These are phyloP conservation scores for Leccinum variabile DNA, from an alignment of 1,284 basidiomycete species.

Conservation along the genomic window DNA sequence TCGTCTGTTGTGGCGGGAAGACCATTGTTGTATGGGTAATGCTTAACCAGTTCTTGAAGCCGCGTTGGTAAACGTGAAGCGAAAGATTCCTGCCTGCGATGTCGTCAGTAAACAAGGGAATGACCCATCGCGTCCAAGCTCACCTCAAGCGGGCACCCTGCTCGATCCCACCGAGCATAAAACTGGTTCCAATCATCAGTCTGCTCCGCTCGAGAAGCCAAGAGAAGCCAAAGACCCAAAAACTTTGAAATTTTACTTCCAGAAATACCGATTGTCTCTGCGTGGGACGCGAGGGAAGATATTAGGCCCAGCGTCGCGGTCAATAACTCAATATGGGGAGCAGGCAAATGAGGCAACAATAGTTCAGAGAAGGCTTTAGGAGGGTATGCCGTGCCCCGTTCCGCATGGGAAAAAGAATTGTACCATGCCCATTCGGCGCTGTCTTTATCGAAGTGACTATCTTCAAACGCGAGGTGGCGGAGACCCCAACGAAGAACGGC, in stretches of 20 bases:
- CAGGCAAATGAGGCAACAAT: slow-evolving; percentile 56
- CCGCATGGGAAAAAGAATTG: slow-evolving; percentile 54
- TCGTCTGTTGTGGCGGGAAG: slow-evolving; percentile 40
- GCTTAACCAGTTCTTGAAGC: slow-evolving; percentile 63
- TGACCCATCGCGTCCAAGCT: slow-evolving; percentile 15
- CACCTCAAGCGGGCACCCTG: slow-evolving; percentile 66
- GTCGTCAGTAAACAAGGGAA: slow-evolving; percentile 8
- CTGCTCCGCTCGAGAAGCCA: slow-evolving; percentile 43
- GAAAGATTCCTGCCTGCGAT: slow-evolving; percentile 55
- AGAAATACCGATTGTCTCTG: slow-evolving; percentile 67
- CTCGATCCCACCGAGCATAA: slow-evolving; percentile 69
- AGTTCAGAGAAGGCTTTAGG: slow-evolving; percentile 57
- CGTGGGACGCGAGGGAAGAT: slow-evolving; percentile 65
- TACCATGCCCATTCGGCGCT: slow-evolving; percentile 61
- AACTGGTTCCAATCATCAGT: slow-evolving; percentile 53
- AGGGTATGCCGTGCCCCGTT: slow-evolving; percentile 57
- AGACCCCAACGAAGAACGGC: too few relatives aligned
- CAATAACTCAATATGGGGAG: slow-evolving; percentile 57
- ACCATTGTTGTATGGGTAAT: slow-evolving; percentile 60
- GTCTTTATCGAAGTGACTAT: slow-evolving; percentile 50
- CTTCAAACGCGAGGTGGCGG: slow-evolving; percentile 46
- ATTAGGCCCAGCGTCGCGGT: slow-evolving; percentile 57
- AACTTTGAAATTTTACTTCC: slow-evolving; percentile 72
- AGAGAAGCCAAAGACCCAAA: slow-evolving; percentile 70
- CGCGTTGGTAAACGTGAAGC: slow-evolving; percentile 61